Base-by-base conservation (phyloP, 495 filamentous ascomycete genomes). In the Neurospora sp. region DNA sequence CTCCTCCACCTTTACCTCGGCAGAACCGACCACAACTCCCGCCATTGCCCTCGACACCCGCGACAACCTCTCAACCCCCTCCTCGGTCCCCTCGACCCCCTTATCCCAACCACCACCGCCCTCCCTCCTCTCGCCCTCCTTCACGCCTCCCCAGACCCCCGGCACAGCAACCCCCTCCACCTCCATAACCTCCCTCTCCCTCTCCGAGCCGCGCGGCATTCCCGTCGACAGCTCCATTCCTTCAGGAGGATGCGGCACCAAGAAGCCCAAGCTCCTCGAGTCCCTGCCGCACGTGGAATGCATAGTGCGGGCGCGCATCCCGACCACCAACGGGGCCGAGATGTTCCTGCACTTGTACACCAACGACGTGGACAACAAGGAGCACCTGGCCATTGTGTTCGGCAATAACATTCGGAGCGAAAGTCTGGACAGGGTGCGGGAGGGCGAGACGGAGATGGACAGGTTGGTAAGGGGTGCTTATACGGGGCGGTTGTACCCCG, bases 301-400 rank as follows among this genome's bases (percentile, higher is more conserved):
- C 81, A 87, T 94, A 70, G 93, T 95, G 39, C 89, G 93, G 68
- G 93, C 93, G 18, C 88, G 93, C 35, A 96, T 96, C 69, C 93
- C 93, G 1, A 96, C 93, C 5, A 94, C 93, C 14, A 91, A 87
- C 11, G 96, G 94, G 3, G 91, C 93, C 11, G 94, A 98, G 82
- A 98, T 99, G 93, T 99, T 96, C 78, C 85, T 99, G 44, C 96
- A 99, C 80, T 86, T 99, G 3, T 99, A 98, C 82, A 90, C 90
- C 69, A 99, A 98, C 81, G 91, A 91, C 76, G 86, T 93, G 22
- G 96, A 99, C 79, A 92, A 91, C 70, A 99, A 99, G 82, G 96
- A 99, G 78, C 96, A 99, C 81, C 83, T 98, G 44, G 96, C 96
- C n/a, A 98, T 99, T 74, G 96, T 98, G 1, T 99, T 99, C 79